Evolutionary conservation across 2,329 filamentous ascomycete species (phyloP).

Genomic region (Sporothrix pallida): DNA sequence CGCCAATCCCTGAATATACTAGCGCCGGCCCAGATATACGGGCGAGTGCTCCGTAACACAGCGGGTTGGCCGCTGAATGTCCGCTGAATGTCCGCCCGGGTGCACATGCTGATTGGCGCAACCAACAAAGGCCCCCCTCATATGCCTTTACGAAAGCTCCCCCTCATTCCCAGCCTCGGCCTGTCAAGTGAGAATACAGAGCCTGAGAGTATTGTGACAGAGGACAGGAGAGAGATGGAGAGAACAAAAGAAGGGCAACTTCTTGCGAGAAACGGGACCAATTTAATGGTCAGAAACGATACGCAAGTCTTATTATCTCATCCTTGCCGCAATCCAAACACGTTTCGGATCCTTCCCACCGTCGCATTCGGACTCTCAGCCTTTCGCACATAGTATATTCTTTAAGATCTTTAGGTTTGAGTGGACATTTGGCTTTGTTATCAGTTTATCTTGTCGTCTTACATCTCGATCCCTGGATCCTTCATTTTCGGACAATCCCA

Average conservation of each 20-base stretch:
- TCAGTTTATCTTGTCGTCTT: too few relatives aligned
- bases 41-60: neutral
- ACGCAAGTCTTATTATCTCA: neutral
- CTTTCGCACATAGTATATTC: too few relatives aligned
- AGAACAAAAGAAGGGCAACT: neutral
- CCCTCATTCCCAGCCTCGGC: conserved; percentile 19
- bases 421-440: too few relatives aligned
- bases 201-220: neutral
- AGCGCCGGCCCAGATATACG: neutral
- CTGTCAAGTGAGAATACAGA: neutral
- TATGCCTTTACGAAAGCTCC: neutral
- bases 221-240: neutral
- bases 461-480: too few relatives aligned
- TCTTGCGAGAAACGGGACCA: neutral
- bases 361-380: neutral
- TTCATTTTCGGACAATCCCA: too few relatives aligned
- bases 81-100: neutral
- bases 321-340: neutral
- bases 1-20: neutral
- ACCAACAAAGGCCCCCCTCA: conserved; percentile 6
- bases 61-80: neutral
- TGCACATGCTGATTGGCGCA: conserved; percentile 12
- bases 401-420: too few relatives aligned
- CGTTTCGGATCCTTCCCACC: neutral
- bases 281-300: too few relatives aligned